A percentile compares a stretch with the other conserved stretches of the same genome.
Evolutionary conservation across 106 monocot genomes (phyloP).

Genomic region (Dioscorea zingiberensis): DNA sequence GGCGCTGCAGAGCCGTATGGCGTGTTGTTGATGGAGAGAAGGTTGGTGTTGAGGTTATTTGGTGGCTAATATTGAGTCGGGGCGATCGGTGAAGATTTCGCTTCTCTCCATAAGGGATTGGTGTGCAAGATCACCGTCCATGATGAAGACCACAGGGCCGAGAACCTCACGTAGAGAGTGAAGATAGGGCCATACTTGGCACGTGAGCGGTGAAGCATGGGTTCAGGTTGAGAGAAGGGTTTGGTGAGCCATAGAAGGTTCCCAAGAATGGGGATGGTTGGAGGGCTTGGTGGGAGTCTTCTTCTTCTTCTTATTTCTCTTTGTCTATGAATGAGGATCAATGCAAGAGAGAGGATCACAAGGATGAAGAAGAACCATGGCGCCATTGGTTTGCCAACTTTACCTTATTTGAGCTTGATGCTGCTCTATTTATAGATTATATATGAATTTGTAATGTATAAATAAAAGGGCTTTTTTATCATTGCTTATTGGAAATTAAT

Average conservation of each 20-base stretch:
- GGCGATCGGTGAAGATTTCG: slow-evolving; percentile 17
- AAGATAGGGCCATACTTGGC: slow-evolving; percentile 5
- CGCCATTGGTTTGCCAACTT: too few relatives aligned
- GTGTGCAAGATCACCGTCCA: not conserved
- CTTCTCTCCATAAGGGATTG: slow-evolving; percentile 1
- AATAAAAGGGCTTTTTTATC: too few relatives aligned
- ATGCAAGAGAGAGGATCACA: not conserved
- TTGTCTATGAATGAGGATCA: not conserved
- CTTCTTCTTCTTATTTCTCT: not conserved
- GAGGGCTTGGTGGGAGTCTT: slow-evolving; percentile 1
- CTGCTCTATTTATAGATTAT: too few relatives aligned
- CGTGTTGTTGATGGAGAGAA: slow-evolving; percentile 9
- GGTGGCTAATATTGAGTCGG: not conserved
- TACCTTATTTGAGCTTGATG: not conserved
- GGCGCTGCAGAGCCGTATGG: slow-evolving; percentile 22
- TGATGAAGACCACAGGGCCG: slow-evolving; percentile 11
- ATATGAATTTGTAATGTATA: too few relatives aligned
- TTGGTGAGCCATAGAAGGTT: not conserved
- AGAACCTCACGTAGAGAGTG: not conserved
- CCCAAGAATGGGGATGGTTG: slow-evolving; percentile 2
- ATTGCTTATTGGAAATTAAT: too few relatives aligned
- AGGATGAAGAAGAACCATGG: not conserved
- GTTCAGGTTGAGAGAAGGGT: not conserved
- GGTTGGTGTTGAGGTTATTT: not conserved
- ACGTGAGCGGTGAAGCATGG: not conserved